These are phyloP conservation scores for Eurotiales sp. DNA, from an alignment of 2,329 filamentous ascomycete genomes.

Conservation along the genomic window DNA sequence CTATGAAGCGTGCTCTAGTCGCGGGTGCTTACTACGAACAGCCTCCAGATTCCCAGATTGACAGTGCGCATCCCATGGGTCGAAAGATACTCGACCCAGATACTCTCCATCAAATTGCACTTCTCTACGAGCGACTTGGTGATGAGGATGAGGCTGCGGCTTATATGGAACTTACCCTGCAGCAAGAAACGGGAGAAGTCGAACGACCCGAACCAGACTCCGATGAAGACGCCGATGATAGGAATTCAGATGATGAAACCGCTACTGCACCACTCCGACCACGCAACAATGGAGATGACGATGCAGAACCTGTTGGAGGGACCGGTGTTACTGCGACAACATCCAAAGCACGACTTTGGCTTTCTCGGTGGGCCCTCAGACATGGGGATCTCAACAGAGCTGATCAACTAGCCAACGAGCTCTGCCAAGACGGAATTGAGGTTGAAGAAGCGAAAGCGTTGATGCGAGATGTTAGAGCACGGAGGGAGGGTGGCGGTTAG, in stretches of 20 bases:
- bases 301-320: constrained; percentile 46
- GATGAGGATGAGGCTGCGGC: constrained; percentile 76
- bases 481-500: constrained; percentile 53
- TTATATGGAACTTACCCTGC: constrained; percentile 94
- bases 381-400: constrained; percentile 71
- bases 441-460: constrained; percentile 95
- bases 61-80: constrained; percentile 40
- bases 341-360: constrained; percentile 88
- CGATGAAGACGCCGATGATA: constrained; percentile 29
- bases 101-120: constrained; percentile 82
- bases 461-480: constrained; percentile 77
- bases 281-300: constrained; percentile 30
- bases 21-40: constrained; percentile 83
- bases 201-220: constrained; percentile 33
- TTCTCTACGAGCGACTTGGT: constrained; percentile 77
- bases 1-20: constrained; percentile 84
- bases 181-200: constrained; percentile 76
- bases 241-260: constrained; percentile 31
- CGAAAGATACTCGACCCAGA: constrained; percentile 77
- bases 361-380: constrained; percentile 76
- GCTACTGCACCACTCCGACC: constrained; percentile 27
- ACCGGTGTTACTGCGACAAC: constrained; percentile 89
- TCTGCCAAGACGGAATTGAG: constrained; percentile 93
- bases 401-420: constrained; percentile 77
- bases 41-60: constrained; percentile 37